Percentiles rank a stretch among this genome's conserved stretches.
phyloP scores from a whole-genome alignment of 805 yeast species.

The Clavispora vitiphila region DNA sequence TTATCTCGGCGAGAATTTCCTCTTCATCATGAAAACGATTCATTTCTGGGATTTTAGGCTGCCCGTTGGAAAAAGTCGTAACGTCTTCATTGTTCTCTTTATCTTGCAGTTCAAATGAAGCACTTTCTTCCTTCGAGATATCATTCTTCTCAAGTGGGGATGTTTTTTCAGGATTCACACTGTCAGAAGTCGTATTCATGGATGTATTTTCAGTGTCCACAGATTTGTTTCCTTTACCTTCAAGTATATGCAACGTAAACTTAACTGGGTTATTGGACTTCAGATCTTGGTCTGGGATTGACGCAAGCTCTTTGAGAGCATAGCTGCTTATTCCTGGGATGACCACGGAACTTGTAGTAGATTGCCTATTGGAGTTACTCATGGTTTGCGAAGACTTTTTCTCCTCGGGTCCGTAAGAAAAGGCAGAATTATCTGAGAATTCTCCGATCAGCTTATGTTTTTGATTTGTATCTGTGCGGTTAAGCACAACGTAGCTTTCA shows the following conservation, averaged over 20 bases:
- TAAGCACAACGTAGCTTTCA: constrained; percentile 7
- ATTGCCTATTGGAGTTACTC: constrained; percentile 4
- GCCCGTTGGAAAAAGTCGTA: not conserved
- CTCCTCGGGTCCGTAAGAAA: constrained; percentile 21
- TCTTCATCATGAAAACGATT: constrained; percentile 19
- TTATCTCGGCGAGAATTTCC: constrained; percentile 35
- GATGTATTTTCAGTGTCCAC: not conserved
- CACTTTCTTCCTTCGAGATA: not conserved
- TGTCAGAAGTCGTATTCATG: not conserved
- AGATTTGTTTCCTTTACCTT: constrained; percentile 47
- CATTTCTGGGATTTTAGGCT: not conserved
- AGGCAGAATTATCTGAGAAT: constrained; percentile 28
- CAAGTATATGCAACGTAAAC: constrained; percentile 71
- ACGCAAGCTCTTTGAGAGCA: constrained; percentile 58
- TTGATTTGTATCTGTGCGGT: not conserved
- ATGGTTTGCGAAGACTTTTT: constrained; percentile 12
- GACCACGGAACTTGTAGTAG: constrained; percentile 37
- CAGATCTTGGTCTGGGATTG: constrained; percentile 74
- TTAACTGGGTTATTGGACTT: constrained; percentile 64
- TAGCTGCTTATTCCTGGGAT: constrained; percentile 48
- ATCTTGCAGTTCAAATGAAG: not conserved
- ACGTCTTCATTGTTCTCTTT: constrained; percentile 9
- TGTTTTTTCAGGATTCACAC: not conserved
- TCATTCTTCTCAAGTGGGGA: not conserved
- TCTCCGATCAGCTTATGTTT: not conserved